Base-by-base conservation (phyloP, 192 early-diverging fungal species). In the Phlyctochytrium planicorne region DNA sequence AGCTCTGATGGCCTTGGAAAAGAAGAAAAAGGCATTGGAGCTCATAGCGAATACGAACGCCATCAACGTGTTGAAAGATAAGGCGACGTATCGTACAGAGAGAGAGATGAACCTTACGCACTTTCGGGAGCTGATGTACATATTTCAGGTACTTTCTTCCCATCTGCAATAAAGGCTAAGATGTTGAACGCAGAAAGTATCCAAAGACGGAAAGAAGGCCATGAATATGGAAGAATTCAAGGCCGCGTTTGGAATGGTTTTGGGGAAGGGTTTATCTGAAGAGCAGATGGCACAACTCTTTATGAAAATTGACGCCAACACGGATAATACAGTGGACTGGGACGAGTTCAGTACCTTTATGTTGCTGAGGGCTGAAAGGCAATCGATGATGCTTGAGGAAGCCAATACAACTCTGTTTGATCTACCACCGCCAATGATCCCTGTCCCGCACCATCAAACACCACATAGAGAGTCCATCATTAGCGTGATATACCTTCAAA, bases 221-320 rank as follows among this genome's bases (percentile, higher is more conserved):
- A 65, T 71, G 62, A 71, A 37, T 4, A 62, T 81, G 47, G 69
- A 65, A 0, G 74, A 83, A 24, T 85, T 85, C 76, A 81, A 81
- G 64, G 6, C 37, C 2, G 78, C 77, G 37, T 85, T 85, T 70
- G 71, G 67, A 6, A 69, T 63, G 20, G 78, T 83, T 3, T 67
- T 85, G 20, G 80, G 79, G 0, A 33, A 77, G 32, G 75, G 74
- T 0, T 62, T 83, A 40, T 75, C 73, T 0, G 79, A 80, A n/a
- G 80, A 83, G 59, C 84, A 85, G 66, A 84, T 87, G 80, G 64
- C 37, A 3, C 56, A 76, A 6, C 64, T 87, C 24, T 85, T 87
- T 65, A 86, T 87, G 84, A 77, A 85, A 47, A 82, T 87, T 34
- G 85, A 85, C 68, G 70, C 80, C 0, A 84, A 85, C 69, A 80